Evolutionary conservation across 495 filamentous ascomycete genomes (phyloP), one percentile per base, ranked within the genome.

Genomic region (Penicillium silybi): DNA sequence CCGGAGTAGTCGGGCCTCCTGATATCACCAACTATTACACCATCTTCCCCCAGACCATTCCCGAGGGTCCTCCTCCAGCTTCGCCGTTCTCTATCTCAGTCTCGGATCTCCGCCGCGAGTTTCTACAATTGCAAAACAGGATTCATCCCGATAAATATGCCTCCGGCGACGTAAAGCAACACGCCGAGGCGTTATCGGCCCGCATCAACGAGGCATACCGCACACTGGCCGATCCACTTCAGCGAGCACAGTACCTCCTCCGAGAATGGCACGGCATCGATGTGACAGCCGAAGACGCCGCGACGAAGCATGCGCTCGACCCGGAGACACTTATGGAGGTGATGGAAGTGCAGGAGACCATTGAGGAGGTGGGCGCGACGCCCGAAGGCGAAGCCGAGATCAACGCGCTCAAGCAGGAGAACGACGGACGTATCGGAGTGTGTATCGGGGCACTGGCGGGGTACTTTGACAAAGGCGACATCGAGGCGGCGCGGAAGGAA

Each of bases 191-290:
- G 0, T 75, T 84, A 5, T 92, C 87, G 3, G 81, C 89, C 8
- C 78, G 79, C 17, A 88, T 97, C 67, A 96, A 96, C 74, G 81
- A 88, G 43, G 93, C 93, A 0, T 97, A 95, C 78, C 84, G 80
- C 53, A 95, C 90, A 7, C 81, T 98, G 1, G 69, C 78, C 18
- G 76, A 83, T 50, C 90, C 93, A 26, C 76, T 98, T 2, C 69
- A 76, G 23, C 80, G 93, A 8, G 89, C 92, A 41, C 90, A 96
- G 62, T 95, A 98, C 64, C 72, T 97, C 5, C 77, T 97, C 0
- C 72, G 70, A 8, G 65, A 73, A 44, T 73, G 84, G 42, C 80
- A 85, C 20, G 89, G 85, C 0, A 78, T 92, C 10, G 88, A 96
- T 54, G 80, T 95, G 0, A 67, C 67, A 15, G 85, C 82, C 2